Evolutionary conservation across 345 rosid genomes (phyloP).

Genomic region (Acer negundo): DNA sequence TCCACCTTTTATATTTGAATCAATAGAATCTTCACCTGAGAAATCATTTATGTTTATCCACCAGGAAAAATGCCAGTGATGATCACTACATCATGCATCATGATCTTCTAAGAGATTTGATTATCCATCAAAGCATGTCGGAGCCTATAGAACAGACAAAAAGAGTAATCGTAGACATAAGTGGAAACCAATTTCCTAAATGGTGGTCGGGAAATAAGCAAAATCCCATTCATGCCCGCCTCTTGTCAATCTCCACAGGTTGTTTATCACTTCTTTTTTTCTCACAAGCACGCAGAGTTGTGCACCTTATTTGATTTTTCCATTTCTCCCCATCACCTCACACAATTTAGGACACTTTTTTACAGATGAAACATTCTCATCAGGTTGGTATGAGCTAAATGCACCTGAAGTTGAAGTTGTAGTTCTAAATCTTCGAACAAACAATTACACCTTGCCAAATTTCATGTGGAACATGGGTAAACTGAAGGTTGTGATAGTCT

Average conservation of each 20-base stretch:
- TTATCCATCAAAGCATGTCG: no score
- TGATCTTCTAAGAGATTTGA: constrained; percentile 49
- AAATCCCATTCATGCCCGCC: constrained; percentile 31
- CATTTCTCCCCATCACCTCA: not conserved
- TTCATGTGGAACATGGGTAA: constrained; percentile 49
- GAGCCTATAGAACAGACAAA: no score
- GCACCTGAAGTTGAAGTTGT: constrained; percentile 48
- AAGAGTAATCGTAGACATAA: not conserved
- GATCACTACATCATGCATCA: constrained; percentile 47
- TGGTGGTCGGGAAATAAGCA: constrained; percentile 44
- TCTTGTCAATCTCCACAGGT: constrained; percentile 54
- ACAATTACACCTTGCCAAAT: constrained; percentile 42
- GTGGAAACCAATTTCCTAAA: constrained; percentile 36
- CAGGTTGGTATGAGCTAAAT: constrained; percentile 38
- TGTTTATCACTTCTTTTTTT: not conserved
- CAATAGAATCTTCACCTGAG: not conserved
- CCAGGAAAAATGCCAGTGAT: constrained; percentile 44
- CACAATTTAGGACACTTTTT: not conserved
- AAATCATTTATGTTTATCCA: constrained; percentile 14
- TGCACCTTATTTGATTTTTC: not conserved
- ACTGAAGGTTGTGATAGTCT: constrained; percentile 49
- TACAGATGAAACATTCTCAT: constrained; percentile 55
- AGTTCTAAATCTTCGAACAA: constrained; percentile 41
- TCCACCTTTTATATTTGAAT: not conserved
- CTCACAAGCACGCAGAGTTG: no score